These are phyloP conservation scores for Sungouiella thailandica DNA, from an alignment of 805 yeast genomes.

Conservation along the genomic window DNA sequence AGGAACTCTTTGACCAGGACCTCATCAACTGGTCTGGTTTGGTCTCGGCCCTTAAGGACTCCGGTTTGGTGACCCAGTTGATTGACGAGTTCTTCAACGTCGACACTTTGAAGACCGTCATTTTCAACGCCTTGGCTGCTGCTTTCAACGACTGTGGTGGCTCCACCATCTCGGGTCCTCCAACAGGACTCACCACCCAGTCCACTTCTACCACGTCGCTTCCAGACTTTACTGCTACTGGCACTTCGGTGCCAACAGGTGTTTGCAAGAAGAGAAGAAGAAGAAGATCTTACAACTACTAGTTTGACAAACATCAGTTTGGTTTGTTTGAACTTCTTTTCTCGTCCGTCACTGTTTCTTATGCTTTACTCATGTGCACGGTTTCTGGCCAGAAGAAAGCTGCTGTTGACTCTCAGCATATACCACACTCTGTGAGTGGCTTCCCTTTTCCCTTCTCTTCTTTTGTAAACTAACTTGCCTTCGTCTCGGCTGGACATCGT, in stretches of 20 bases:
- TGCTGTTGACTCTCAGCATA: neutral
- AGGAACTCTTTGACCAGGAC: slow-evolving; percentile 23
- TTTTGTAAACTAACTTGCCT: neutral
- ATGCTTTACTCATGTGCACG: neutral
- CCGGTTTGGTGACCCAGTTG: slow-evolving; percentile 35
- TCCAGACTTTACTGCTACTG: slow-evolving; percentile 16
- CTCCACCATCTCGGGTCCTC: slow-evolving; percentile 18
- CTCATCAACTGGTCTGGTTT: slow-evolving; percentile 25
- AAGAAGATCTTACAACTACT: slow-evolving; percentile 23
- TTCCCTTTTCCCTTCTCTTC: neutral
- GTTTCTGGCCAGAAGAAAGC: neutral
- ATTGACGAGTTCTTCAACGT: slow-evolving; percentile 35
- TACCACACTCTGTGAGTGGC: neutral
- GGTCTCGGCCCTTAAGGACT: slow-evolving; percentile 25
- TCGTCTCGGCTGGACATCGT: neutral
- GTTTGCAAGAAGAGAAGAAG: slow-evolving; percentile 21
- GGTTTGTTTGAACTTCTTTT: neutral
- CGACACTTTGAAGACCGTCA: slow-evolving; percentile 34
- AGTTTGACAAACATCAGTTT: slow-evolving; percentile 11
- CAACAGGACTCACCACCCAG: slow-evolving; percentile 17
- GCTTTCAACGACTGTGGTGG: slow-evolving; percentile 35
- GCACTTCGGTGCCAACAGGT: slow-evolving; percentile 15
- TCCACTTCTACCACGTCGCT: slow-evolving; percentile 22
- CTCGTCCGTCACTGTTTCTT: neutral
- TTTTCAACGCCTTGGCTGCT: slow-evolving; percentile 40